Base-by-base conservation (phyloP, 306 rosid species). In the Mimosa pudica region DNA sequence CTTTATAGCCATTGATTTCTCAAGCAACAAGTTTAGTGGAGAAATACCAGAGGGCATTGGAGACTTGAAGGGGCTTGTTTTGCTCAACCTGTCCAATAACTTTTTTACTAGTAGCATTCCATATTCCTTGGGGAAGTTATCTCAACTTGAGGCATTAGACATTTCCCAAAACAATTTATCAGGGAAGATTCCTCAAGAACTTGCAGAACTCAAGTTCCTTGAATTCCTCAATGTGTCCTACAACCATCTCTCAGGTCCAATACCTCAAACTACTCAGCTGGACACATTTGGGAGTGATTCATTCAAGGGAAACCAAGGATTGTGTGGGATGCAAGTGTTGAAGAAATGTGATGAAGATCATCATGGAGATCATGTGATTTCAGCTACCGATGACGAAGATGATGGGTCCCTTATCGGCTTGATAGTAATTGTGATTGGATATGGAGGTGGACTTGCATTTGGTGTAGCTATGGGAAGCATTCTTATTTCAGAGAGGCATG, bases 21-120 rank as follows among this genome's bases (percentile, higher is more conserved):
- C 88, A 35, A 63, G 76, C 42, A 85, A 85, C 78, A 78, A 54
- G 78, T 57, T 85, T 35, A 49, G 0, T 52, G 83, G 83, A 11
- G 69, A 78, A 42, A 75, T 82, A 16, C 83, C 79, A 17, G 9
- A 54, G 3, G 57, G 47, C 8, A 55, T 75, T 1, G 81, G 85
- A 0, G 81, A 75, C 30, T 47, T 82, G 3, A 13, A 63, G 8
- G 33, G 73, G 2, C 79, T 78, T 74, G 42, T 78, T 65, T 6
- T 47, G 2, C 83, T 79, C 41, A 75, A 75, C 14, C 4, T 85
- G 52, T 85, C 81, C 16, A 74, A 81, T 48, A 81, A 85, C 71
- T 12, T 65, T 55, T 42, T 84, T 62, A 18, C 20, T 44, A 81
- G 83, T 1, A 64, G 5, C 42, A 81, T 85, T 63, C 85, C 81